Conservation (phyloP, 768 basidiomycete genomes). For the Calocybe cyanea region DNA sequence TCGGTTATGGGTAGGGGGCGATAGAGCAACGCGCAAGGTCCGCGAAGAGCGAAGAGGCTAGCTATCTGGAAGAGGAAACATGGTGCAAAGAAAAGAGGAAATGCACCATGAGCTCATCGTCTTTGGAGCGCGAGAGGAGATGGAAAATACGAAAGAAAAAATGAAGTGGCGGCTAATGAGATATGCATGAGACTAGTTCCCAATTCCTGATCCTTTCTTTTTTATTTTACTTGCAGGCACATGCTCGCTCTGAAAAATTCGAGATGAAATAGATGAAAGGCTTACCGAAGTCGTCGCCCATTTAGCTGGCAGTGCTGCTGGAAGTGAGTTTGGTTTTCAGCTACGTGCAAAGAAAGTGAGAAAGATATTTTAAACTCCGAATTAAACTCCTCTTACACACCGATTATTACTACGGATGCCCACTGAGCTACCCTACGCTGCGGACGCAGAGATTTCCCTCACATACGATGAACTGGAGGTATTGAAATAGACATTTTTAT, state of each 20-base stretch:
- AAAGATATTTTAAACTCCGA: conserved; percentile 9
- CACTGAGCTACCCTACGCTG: conserved; percentile 92
- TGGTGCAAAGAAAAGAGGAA: conserved; percentile 47
- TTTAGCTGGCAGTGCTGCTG: conserved; percentile 20
- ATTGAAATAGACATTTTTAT: conserved; percentile 8
- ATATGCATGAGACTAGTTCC: no score
- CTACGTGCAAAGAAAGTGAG: background rate
- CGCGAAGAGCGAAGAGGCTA: conserved; percentile 36
- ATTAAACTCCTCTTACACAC: conserved; percentile 35
- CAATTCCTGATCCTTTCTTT: no score
- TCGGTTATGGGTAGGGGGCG: conserved; percentile 29
- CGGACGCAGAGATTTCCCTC: conserved; percentile 87
- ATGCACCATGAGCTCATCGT: conserved; percentile 67
- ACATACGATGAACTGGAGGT: conserved; percentile 91
- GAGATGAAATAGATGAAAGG: conserved; percentile 23
- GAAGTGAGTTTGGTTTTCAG: conserved; percentile 18
- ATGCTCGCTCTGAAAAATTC: conserved; percentile 6
- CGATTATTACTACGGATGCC: conserved; percentile 27
- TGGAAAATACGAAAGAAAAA: conserved; percentile 21
- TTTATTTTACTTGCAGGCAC: no score
- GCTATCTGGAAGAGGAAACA: conserved; percentile 65
- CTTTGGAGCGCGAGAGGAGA: conserved; percentile 34
- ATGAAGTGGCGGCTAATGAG: conserved; percentile 6
- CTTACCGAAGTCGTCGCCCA: conserved; percentile 61
- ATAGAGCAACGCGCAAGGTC: conserved; percentile 32